Evolutionary conservation across 495 filamentous ascomycete species (phyloP).

Genomic region (Saxophila tyrrhenica): DNA sequence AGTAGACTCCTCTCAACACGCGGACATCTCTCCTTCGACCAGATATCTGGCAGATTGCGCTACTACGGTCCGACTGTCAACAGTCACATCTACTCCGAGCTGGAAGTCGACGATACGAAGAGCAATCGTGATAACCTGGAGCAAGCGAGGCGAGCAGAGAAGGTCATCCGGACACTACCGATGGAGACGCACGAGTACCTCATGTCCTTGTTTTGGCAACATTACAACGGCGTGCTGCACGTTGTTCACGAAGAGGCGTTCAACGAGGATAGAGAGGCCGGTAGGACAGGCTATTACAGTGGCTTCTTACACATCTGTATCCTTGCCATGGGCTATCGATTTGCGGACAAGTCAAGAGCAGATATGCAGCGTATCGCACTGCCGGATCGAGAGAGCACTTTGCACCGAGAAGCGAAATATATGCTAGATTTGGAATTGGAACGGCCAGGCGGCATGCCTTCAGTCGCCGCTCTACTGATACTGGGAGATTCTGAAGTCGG

Average conservation of each 20-base stretch:
- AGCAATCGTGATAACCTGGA: constrained; percentile 21
- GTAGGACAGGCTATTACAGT: constrained; percentile 37
- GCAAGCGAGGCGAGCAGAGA: constrained; percentile 34
- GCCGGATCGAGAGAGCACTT: constrained; percentile 38
- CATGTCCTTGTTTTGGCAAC: constrained; percentile 41
- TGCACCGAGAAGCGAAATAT: constrained; percentile 43
- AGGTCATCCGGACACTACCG: constrained; percentile 33
- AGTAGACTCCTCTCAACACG: constrained; percentile 33
- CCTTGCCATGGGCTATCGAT: constrained; percentile 41
- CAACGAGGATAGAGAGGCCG: constrained; percentile 36
- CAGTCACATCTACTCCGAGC: constrained; percentile 26
- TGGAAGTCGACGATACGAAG: constrained; percentile 6
- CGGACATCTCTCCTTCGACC: constrained; percentile 37
- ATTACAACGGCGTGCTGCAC: constrained; percentile 37
- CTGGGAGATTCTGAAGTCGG: constrained; percentile 43
- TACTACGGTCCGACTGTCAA: constrained; percentile 42
- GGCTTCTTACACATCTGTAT: constrained; percentile 42
- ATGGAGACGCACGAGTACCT: constrained; percentile 40
- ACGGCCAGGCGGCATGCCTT: constrained; percentile 38
- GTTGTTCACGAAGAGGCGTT: constrained; percentile 40
- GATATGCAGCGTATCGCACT: constrained; percentile 38
- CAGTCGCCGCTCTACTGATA: constrained; percentile 39
- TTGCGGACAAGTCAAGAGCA: constrained; percentile 35
- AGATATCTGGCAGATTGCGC: constrained; percentile 31
- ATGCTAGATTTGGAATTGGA: constrained; percentile 43